phyloP scores from a whole-genome alignment of 2,329 filamentous ascomycete species.

The Didymella exigua region DNA sequence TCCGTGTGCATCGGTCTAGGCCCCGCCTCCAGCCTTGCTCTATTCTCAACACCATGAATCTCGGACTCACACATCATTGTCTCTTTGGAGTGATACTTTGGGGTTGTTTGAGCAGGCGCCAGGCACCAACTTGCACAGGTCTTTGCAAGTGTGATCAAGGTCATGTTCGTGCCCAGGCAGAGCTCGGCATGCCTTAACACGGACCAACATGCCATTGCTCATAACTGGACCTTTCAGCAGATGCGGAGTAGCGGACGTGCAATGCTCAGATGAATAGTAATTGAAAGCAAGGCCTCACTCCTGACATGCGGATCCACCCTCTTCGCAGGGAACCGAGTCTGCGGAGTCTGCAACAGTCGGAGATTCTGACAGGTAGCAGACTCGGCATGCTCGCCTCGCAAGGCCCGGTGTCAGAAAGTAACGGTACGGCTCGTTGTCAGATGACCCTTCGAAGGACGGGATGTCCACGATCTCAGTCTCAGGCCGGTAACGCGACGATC shows the following conservation, averaged over 20 bases:
- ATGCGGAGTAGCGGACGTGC: not conserved
- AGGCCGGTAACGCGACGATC: slow-evolving; percentile 5
- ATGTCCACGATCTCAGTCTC: not conserved
- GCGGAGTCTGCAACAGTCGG: not conserved
- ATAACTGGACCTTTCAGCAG: not conserved
- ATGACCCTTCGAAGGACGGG: not conserved
- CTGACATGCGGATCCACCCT: not conserved
- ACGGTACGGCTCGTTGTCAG: slow-evolving; percentile 13
- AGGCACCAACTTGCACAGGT: not conserved
- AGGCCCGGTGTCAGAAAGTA: not conserved
- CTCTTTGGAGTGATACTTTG: too few relatives aligned
- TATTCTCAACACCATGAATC: not conserved
- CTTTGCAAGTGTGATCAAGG: not conserved
- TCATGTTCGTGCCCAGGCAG: not conserved
- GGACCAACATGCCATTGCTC: not conserved
- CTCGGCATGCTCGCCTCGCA: not conserved
- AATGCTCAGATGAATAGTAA: not conserved
- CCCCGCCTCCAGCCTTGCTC: not conserved
- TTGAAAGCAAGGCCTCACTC: not conserved
- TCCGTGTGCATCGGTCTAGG: slow-evolving; percentile 6
- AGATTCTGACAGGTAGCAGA: not conserved
- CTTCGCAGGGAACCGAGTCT: not conserved
- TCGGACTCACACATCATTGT: too few relatives aligned
- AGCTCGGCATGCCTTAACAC: not conserved
- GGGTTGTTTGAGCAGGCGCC: not conserved